Evolutionary conservation across 371 early-diverging fungal genomes (phyloP).

Genomic region (Syncephalastrum sp.): DNA sequence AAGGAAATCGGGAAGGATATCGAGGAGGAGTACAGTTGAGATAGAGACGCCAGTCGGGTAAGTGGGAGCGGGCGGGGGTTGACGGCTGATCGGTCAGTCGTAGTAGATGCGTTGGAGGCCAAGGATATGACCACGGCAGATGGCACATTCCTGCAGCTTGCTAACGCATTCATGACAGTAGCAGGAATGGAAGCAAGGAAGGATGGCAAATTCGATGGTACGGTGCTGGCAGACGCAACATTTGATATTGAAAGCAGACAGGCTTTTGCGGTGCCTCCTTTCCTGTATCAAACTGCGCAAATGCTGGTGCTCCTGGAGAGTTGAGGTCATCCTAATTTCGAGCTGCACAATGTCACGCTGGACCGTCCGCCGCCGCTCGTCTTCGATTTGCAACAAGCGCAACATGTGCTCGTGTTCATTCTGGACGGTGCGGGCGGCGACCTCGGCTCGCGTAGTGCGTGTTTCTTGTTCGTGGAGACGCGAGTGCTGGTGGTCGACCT

Average conservation of each 20-base stretch:
- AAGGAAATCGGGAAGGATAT: too few species aligned
- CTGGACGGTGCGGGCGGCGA: too few species aligned
- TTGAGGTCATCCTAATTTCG: not conserved
- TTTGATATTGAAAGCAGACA: conserved; percentile 12
- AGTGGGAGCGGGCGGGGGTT: too few species aligned
- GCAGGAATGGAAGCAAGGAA: conserved; percentile 45
- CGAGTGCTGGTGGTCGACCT: too few species aligned
- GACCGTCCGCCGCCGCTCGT: not conserved
- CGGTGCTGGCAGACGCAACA: conserved; percentile 34
- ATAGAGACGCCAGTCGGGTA: too few species aligned
- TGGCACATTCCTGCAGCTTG: conserved; percentile 33
- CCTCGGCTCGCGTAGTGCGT: too few species aligned
- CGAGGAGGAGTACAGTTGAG: too few species aligned
- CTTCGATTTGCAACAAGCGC: not conserved
- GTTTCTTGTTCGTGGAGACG: too few species aligned
- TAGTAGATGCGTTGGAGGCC: conserved; percentile 28
- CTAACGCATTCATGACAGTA: conserved; percentile 32
- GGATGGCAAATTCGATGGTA: conserved; percentile 26
- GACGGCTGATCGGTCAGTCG: not conserved
- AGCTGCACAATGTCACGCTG: not conserved
- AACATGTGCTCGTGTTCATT: too few species aligned
- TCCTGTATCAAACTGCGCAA: too few species aligned
- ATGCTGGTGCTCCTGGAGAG: too few species aligned
- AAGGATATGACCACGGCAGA: conserved; percentile 26
- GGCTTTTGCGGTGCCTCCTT: too few species aligned